Percentiles rank a stretch among this genome's conserved stretches.
Conservation (phyloP, 169 alveolate species). For the Plasmodium blacklocki region DNA sequence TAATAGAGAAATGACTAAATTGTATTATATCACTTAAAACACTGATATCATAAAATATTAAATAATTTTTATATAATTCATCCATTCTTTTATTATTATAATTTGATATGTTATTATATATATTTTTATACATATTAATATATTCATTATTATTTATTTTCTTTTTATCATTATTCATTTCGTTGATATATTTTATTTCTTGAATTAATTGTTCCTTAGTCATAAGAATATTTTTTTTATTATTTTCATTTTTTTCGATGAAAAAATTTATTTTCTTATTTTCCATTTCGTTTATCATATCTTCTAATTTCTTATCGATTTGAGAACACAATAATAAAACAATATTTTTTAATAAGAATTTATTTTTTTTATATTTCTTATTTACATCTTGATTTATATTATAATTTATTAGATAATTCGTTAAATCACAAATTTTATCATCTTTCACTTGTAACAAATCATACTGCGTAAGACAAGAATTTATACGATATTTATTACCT, state of each 20-base stretch:
- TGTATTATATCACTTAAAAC: constrained; percentile 44
- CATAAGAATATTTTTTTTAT: not conserved
- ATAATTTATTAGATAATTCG: constrained; percentile 35
- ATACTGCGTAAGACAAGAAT: not conserved
- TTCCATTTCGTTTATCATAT: constrained; percentile 17
- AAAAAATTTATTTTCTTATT: not conserved
- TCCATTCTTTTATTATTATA: not conserved
- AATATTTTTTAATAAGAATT: constrained; percentile 31
- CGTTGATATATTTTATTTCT: constrained; percentile 46
- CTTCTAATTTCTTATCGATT: constrained; percentile 43
- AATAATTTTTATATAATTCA: constrained; percentile 15
- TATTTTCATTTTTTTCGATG: not conserved
- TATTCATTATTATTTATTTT: too few relatives aligned
- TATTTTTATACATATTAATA: not conserved
- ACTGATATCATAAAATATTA: constrained; percentile 41
- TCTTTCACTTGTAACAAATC: constrained; percentile 24
- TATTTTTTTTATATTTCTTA: constrained; percentile 36
- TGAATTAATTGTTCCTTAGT: constrained; percentile 10
- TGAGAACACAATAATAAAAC: constrained; percentile 26
- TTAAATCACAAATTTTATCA: constrained; percentile 4
- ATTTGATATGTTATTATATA: not conserved
- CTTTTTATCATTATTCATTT: constrained; percentile 2
- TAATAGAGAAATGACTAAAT: constrained; percentile 44
- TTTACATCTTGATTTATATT: constrained; percentile 16
- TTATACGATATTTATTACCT: not conserved